phyloP scores from a whole-genome alignment of 108 stramenopile species.

The Phaeodactylum tricornutum region DNA sequence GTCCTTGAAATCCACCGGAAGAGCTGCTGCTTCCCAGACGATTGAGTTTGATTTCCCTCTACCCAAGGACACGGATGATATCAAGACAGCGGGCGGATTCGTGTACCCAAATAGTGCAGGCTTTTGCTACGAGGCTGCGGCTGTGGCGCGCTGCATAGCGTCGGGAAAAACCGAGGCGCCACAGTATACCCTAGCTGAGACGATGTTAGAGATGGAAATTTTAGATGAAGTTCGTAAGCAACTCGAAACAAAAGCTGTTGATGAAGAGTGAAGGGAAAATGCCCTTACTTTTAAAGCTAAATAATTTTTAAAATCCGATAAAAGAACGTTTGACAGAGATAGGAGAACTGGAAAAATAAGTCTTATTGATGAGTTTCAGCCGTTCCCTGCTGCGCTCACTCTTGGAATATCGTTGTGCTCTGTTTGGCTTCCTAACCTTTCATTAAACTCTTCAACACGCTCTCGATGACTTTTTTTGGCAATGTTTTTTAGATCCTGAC shows the following conservation, averaged over 20 bases:
- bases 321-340: too few species aligned
- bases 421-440: conserved; percentile 57
- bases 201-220: conserved; percentile 26
- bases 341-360: too few species aligned
- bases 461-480: conserved; percentile 44
- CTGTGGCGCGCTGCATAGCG: conserved; percentile 67
- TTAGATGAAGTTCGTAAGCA: conserved; percentile 49
- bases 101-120: conserved; percentile 75
- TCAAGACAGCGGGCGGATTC: conserved; percentile 49
- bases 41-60: conserved; percentile 35
- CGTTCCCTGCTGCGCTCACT: too few species aligned
- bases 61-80: conserved; percentile 45
- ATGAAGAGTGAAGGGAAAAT: conserved; percentile 8
- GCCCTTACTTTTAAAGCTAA: not conserved
- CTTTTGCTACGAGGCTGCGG: conserved; percentile 74
- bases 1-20: conserved; percentile 29
- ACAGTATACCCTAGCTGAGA: conserved; percentile 57
- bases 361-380: too few species aligned
- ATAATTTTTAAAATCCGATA: not conserved
- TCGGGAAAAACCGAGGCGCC: conserved; percentile 55
- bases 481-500: conserved; percentile 48
- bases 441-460: conserved; percentile 73
- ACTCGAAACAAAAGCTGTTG: conserved; percentile 34
- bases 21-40: conserved; percentile 23
- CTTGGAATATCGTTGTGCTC: conserved; percentile 84